Base-by-base conservation (phyloP, 768 basidiomycete species). In the Tylopilus subfusipes region DNA sequence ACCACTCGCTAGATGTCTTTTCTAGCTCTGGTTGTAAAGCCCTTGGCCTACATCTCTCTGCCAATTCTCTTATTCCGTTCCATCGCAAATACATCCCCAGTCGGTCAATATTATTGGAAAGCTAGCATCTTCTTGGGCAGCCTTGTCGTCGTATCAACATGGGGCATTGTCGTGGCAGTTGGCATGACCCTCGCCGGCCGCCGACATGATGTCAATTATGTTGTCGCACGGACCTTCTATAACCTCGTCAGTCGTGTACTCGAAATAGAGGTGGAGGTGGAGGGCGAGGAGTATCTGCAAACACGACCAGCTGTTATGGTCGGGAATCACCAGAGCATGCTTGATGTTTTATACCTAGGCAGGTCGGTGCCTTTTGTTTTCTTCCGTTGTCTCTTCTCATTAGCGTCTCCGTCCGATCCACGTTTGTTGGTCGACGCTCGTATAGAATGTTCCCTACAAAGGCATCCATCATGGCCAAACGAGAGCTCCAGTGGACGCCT, bases 261-360 rank as follows among this genome's bases (percentile, higher is more conserved):
- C 42, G 87, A 84, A 60, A 71, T 95, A 57, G 69, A 73, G 43
- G 74, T 97, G 62, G 81, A 85, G 53, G 79, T 98, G 31, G 94
- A 98, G 68, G 94, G 93, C 12, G 83, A 83, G 66, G 92, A 98
- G 67, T 75, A 94, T 67, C 74, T 98, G 42, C 70, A 76, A 60
- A 79, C 76, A n/a, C 73, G 76, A 47, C 91, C 93, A 9, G 83
- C 84, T 1, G 81, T 98, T 13, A 70, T 93, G 25, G 81, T 98
- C 66, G 82, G 81, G 13, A 98, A 98, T 67, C 96, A 98, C 68
- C 96, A 98, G 76, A 93, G 88, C 54, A 88, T 93, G 83, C 69
- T 97, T 42, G 93, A 97, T 70, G 81, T 99, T 56, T 69, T 96
- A 33, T 83, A 84, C 63, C 73, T 93, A 50, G 93, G 86, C 53